Percentiles rank a stretch among this genome's conserved stretches.
These are phyloP conservation scores for Leishmania braziliensis DNA, from an alignment of 208 protist species.

Conservation along the genomic window DNA sequence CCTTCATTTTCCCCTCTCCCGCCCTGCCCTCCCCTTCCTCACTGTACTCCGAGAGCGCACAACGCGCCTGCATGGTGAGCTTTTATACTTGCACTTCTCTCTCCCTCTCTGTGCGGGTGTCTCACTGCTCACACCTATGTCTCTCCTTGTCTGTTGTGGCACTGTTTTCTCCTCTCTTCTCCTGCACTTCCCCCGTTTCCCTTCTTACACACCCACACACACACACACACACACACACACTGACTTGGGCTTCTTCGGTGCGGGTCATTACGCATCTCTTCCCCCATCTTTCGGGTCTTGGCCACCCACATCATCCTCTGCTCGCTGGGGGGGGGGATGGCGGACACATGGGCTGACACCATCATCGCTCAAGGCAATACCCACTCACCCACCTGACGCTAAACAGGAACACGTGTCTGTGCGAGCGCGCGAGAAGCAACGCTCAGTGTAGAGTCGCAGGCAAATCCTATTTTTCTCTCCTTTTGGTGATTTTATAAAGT, in stretches of 20 bases:
- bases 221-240: background rate
- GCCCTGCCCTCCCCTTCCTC: background rate
- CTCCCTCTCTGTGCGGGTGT: background rate
- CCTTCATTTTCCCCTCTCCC: background rate
- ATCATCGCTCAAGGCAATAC: background rate
- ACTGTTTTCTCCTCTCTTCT: background rate
- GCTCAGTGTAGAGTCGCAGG: background rate
- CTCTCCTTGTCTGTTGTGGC: background rate
- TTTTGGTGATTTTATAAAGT: no score
- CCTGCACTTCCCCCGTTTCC: background rate
- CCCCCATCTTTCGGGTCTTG: background rate
- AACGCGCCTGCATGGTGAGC: no score
- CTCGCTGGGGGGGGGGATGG: background rate
- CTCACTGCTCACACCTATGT: background rate
- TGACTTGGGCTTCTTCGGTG: background rate
- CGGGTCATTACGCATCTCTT: background rate
- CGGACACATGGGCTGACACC: no score
- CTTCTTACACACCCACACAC: background rate
- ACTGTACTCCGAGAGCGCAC: no score
- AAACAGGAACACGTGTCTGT: no score
- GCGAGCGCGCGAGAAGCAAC: background rate
- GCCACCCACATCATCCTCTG: background rate
- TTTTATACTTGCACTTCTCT: background rate
- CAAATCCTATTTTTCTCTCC: no score
- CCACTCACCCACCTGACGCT: background rate